phyloP scores from a whole-genome alignment of 495 filamentous ascomycete genomes.

The Penicillium taxi region DNA sequence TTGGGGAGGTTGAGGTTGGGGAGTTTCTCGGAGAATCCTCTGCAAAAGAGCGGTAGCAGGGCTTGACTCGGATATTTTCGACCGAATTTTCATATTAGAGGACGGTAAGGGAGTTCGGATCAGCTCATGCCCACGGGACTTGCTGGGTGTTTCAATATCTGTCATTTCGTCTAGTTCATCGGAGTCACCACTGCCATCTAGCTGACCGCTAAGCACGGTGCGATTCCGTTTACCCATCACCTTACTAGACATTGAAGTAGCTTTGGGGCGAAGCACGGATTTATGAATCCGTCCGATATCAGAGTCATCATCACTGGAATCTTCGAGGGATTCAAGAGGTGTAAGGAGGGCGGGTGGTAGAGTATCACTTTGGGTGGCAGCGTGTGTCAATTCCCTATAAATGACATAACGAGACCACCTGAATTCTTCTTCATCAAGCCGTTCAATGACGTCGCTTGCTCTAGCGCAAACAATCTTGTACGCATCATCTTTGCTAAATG shows the following conservation, averaged over 20 bases:
- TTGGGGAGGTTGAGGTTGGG: conserved; percentile 14
- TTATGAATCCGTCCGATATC: conserved; percentile 33
- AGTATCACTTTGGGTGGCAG: conserved; percentile 15
- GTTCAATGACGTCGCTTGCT: conserved; percentile 24
- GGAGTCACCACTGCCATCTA: conserved; percentile 28
- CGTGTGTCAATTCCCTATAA: conserved; percentile 35
- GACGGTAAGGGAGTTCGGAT: conserved; percentile 38
- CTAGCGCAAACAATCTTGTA: conserved; percentile 29
- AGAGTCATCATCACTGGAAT: conserved; percentile 38
- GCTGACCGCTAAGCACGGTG: conserved; percentile 22
- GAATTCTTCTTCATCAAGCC: conserved; percentile 36
- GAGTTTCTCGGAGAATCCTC: conserved; percentile 25
- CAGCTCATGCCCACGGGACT: conserved; percentile 33
- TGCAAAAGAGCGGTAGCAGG: conserved; percentile 27
- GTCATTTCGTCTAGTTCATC: conserved; percentile 33
- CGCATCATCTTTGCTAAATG: conserved; percentile 27
- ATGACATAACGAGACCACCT: conserved; percentile 41
- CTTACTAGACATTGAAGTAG: conserved; percentile 29
- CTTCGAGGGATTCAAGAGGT: conserved; percentile 27
- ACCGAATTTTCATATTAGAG: conserved; percentile 27
- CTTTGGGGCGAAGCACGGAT: conserved; percentile 47
- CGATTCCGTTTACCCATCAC: conserved; percentile 43
- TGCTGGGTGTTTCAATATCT: conserved; percentile 41
- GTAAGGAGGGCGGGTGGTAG: conserved; percentile 27
- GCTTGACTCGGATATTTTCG: conserved; percentile 23